These are phyloP conservation scores for Blastobotrys aristatus DNA, from an alignment of 1,139 yeast genomes.

Conservation along the genomic window DNA sequence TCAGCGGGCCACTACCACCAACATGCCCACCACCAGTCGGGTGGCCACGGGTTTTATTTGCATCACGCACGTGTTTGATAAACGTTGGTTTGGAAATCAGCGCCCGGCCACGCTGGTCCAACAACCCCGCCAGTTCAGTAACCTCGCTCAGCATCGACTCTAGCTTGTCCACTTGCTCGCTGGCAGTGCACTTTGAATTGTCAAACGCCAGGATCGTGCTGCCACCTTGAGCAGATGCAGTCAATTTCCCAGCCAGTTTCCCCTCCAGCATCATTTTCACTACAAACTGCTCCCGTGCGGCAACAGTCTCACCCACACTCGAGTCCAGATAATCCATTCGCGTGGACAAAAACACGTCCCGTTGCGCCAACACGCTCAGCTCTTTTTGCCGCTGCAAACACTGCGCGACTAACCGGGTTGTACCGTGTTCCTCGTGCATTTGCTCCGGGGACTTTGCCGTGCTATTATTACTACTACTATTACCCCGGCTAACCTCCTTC, in stretches of 20 bases:
- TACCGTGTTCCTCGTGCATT: not conserved
- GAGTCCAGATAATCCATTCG: not conserved
- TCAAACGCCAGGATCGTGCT: not conserved
- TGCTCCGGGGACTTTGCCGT: not conserved
- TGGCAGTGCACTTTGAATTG: not conserved
- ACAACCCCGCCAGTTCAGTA: not conserved
- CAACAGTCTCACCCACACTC: not conserved
- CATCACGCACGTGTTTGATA: not conserved
- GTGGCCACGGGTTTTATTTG: not conserved
- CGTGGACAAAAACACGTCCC: slow-evolving; percentile 4
- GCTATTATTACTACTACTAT: no score
- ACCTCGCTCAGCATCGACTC: not conserved
- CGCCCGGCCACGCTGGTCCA: not conserved
- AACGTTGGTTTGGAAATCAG: not conserved
- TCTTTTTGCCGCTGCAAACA: slow-evolving; percentile 4
- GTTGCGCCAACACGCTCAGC: not conserved
- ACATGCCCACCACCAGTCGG: not conserved
- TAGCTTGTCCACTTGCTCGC: not conserved
- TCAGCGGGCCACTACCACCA: not conserved
- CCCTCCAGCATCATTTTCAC: not conserved
- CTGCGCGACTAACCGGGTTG: not conserved
- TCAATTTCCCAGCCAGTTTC: slow-evolving; percentile 1
- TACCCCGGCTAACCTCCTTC: not conserved
- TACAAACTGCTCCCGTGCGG: slow-evolving; percentile 1
- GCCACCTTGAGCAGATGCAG: not conserved